These are phyloP conservation scores for Corrigiola litoralis DNA, from an alignment of 179 eudicot genomes.

Conservation along the genomic window DNA sequence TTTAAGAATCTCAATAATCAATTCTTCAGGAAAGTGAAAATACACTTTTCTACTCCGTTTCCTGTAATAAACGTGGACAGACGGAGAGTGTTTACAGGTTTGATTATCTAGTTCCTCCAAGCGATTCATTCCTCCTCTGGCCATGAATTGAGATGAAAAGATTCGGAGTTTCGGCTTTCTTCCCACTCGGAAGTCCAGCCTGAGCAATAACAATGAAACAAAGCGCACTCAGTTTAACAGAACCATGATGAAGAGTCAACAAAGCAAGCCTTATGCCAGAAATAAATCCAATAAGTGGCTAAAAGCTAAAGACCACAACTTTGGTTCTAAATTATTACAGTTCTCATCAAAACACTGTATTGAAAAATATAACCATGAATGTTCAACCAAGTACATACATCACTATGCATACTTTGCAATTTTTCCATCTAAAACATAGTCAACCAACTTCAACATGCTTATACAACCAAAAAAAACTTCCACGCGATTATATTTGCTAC, in stretches of 20 bases:
- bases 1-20: slow-evolving; percentile 27
- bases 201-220: background rate
- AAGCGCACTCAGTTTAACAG: background rate
- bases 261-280: background rate
- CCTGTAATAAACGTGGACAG: slow-evolving; percentile 6
- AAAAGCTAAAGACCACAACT: background rate
- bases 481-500: too few relatives aligned
- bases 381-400: background rate
- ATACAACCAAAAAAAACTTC: background rate
- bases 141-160: background rate
- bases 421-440: background rate
- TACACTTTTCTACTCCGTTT: background rate
- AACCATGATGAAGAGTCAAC: background rate
- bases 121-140: background rate
- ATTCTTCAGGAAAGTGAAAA: slow-evolving; percentile 15
- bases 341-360: background rate
- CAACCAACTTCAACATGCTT: background rate
- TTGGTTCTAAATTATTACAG: background rate
- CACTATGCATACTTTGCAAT: background rate
- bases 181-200: background rate
- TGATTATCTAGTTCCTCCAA: background rate
- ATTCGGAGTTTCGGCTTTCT: background rate
- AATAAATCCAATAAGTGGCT: background rate
- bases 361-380: too few relatives aligned
- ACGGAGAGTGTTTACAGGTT: background rate